Conservation (phyloP, 176 grass and related monocot genomes). For the Dactylis glomerata region DNA sequence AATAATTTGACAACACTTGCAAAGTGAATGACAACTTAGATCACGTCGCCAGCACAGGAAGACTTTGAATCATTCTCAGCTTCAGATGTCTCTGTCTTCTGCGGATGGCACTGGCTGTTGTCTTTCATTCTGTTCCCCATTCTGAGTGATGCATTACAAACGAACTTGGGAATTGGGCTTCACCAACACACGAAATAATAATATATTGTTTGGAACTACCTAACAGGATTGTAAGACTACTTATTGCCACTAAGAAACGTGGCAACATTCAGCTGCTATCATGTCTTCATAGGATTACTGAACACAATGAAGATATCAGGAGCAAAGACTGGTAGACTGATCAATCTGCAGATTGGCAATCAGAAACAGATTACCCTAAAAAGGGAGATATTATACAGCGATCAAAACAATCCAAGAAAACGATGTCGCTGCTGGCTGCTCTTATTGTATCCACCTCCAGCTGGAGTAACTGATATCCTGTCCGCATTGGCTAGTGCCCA, state of each 20-base stretch:
- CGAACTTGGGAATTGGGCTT: not conserved
- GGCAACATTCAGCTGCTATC: conserved; percentile 26
- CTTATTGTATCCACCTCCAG: conserved; percentile 37
- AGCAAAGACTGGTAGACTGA: not conserved
- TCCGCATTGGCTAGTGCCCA: conserved; percentile 68
- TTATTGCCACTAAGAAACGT: conserved; percentile 27
- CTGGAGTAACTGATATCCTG: conserved; percentile 64
- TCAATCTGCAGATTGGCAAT: not conserved
- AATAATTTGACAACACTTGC: not conserved
- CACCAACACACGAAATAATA: conserved; percentile 18
- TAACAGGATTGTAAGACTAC: conserved; percentile 12
- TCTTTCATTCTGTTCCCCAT: not conserved
- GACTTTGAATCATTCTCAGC: not conserved
- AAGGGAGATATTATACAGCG: not conserved
- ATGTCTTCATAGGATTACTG: conserved; percentile 4
- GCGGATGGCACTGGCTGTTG: not conserved
- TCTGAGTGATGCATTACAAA: not conserved
- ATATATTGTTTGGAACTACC: conserved; percentile 1
- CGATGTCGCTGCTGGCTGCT: conserved; percentile 32
- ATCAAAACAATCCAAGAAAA: conserved; percentile 61
- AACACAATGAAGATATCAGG: not conserved
- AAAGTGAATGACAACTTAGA: not conserved
- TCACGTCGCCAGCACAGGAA: not conserved
- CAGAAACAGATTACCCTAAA: conserved; percentile 13
- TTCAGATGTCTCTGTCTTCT: not conserved